Evolutionary conservation across 2,329 filamentous ascomycete genomes (phyloP).

Genomic region (Curvularia sp.): DNA sequence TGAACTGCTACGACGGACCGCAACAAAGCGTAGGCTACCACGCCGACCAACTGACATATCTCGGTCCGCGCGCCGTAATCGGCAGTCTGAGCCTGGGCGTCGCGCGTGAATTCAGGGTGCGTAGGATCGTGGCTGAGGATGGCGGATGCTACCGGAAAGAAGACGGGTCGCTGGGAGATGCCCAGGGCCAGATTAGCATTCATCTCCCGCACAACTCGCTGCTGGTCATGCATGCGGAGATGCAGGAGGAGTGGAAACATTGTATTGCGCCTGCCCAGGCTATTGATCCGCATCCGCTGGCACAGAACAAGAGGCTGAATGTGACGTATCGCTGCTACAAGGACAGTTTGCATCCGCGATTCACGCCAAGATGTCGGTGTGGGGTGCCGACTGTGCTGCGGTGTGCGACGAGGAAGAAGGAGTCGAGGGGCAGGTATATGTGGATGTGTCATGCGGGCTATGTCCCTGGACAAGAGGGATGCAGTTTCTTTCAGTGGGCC

Average conservation of each 20-base stretch:
- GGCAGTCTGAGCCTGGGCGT: slow-evolving; percentile 91
- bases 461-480: slow-evolving; percentile 66
- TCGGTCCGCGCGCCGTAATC: slow-evolving; percentile 87
- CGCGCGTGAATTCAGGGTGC: slow-evolving; percentile 89
- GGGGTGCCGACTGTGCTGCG: slow-evolving; percentile 72
- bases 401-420: slow-evolving; percentile 79
- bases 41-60: slow-evolving; percentile 89
- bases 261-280: slow-evolving; percentile 75
- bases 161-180: slow-evolving; percentile 59
- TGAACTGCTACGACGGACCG: slow-evolving; percentile 89
- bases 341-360: slow-evolving; percentile 74
- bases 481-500: slow-evolving; percentile 43
- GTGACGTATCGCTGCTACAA: slow-evolving; percentile 93
- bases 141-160: slow-evolving; percentile 57
- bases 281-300: slow-evolving; percentile 84
- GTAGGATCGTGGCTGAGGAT: slow-evolving; percentile 71
- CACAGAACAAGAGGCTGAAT: slow-evolving; percentile 84
- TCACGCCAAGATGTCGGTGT: slow-evolving; percentile 81
- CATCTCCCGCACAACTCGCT: slow-evolving; percentile 94
- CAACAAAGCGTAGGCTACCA: slow-evolving; percentile 89
- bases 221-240: slow-evolving; percentile 94
- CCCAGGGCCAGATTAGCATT: slow-evolving; percentile 86
- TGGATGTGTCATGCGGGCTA: slow-evolving; percentile 90
- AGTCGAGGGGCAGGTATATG: slow-evolving; percentile 82
- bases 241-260: slow-evolving; percentile 98